phyloP scores from a whole-genome alignment of 495 filamentous ascomycete genomes.

The Neurospora sp. region DNA sequence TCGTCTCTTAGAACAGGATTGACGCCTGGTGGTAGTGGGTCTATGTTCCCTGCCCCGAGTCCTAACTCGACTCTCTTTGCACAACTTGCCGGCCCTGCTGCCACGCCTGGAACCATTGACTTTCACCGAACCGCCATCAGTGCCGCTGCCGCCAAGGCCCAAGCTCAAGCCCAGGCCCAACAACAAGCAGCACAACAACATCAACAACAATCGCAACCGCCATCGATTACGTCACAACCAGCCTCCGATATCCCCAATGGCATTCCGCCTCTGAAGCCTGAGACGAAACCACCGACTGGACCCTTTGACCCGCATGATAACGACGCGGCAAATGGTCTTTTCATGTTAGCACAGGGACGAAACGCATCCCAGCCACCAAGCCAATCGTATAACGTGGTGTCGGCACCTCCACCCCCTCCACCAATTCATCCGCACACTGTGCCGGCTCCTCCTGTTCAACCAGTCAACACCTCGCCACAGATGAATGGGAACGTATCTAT shows the following conservation, averaged over 20 bases:
- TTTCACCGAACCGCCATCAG: conserved; percentile 90
- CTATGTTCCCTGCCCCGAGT: conserved; percentile 91
- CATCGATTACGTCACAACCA: conserved; percentile 33
- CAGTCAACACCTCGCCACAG: conserved; percentile 40
- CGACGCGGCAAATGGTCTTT: conserved; percentile 92
- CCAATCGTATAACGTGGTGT: conserved; percentile 37
- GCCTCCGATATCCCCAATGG: conserved; percentile 38
- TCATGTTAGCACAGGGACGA: conserved; percentile 67
- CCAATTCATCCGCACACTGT: conserved; percentile 27
- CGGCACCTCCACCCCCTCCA: conserved; percentile 27
- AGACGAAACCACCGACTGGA: conserved; percentile 39
- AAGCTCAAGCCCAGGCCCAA: conserved; percentile 39
- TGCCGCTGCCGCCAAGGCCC: conserved; percentile 54
- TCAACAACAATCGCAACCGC: conserved; percentile 28
- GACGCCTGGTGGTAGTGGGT: conserved; percentile 91
- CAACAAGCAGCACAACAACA: conserved; percentile 30
- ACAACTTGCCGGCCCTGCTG: conserved; percentile 58
- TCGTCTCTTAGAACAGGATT: conserved; percentile 85
- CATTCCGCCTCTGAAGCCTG: conserved; percentile 27
- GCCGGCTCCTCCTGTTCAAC: conserved; percentile 21
- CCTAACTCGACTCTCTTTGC: conserved; percentile 76
- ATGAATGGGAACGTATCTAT: conserved; percentile 38
- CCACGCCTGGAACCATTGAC: conserved; percentile 83
- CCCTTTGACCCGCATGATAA: conserved; percentile 80
- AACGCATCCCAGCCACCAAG: conserved; percentile 46